Conservation (phyloP, 2,329 filamentous ascomycete genomes). For the Plectosphaerella plurivora region DNA sequence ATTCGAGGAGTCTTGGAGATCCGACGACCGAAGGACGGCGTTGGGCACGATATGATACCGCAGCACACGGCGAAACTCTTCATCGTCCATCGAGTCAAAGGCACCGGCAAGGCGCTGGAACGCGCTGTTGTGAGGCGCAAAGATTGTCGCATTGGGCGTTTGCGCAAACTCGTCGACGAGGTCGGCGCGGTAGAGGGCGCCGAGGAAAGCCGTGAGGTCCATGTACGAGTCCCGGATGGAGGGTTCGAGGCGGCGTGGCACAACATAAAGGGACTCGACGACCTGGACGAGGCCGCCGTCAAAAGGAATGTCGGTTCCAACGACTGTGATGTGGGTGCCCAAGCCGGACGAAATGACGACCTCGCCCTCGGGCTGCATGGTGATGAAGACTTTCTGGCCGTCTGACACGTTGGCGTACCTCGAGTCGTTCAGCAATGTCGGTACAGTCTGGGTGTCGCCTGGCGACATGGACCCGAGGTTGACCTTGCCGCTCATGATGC, state of each 20-base stretch:
- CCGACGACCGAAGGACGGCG: conserved; percentile 4
- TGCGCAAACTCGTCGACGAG: conserved; percentile 10
- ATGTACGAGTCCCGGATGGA: conserved; percentile 10
- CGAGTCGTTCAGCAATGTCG: conserved; percentile 37
- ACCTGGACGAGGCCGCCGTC: conserved; percentile 46
- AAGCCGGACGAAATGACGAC: conserved; percentile 19
- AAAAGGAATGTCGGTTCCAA: conserved; percentile 39
- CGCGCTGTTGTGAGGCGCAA: conserved; percentile 9
- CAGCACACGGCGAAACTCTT: conserved; percentile 8
- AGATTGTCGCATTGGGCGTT: conserved; percentile 8
- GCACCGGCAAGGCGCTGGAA: conserved; percentile 8
- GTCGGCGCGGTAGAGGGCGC: conserved; percentile 10
- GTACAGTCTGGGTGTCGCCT: conserved; percentile 32
- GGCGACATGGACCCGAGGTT: conserved; percentile 27
- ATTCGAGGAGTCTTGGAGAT: conserved; percentile 1
- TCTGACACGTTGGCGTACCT: conserved; percentile 43
- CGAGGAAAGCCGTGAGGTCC: conserved; percentile 11
- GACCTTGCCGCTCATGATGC: conserved; percentile 53
- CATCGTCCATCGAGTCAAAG: conserved; percentile 2
- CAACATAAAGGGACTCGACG: conserved; percentile 45
- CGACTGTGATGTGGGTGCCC: conserved; percentile 36
- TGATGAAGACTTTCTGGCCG: conserved; percentile 43
- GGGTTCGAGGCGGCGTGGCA: conserved; percentile 25
- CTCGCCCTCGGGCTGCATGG: conserved; percentile 33
- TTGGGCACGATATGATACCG: conserved; percentile 10